Percentiles rank a stretch among this genome's conserved stretches.
Conservation (phyloP, 75 land plant species). For the Pinus tabuliformis region DNA sequence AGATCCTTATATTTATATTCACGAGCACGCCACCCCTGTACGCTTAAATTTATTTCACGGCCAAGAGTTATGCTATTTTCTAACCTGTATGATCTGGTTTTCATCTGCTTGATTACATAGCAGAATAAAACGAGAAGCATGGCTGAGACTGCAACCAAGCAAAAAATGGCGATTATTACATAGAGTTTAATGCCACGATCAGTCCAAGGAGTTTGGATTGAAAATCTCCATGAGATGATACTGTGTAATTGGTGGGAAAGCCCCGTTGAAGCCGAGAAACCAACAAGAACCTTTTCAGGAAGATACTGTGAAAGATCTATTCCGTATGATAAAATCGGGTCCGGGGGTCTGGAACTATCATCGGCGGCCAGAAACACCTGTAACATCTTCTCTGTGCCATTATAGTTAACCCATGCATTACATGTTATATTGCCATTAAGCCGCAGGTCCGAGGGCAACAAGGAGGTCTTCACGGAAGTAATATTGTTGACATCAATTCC, state of each 20-base stretch:
- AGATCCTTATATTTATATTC: slow-evolving; percentile 22
- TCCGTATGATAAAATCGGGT: not conserved
- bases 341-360: not conserved
- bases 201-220: not conserved
- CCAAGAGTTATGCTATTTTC: not conserved
- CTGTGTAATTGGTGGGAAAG: slow-evolving; percentile 26
- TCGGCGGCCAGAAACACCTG: slow-evolving; percentile 1
- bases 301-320: slow-evolving; percentile 7
- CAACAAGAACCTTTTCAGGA: slow-evolving; percentile 20
- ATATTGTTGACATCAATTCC: slow-evolving; percentile 42
- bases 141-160: not conserved
- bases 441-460: not conserved
- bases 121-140: no score
- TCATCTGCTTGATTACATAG: not conserved
- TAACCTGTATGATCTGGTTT: not conserved
- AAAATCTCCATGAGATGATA: not conserved
- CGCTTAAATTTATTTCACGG: not conserved
- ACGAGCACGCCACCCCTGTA: slow-evolving; percentile 10
- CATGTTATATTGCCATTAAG: slow-evolving; percentile 15
- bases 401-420: slow-evolving; percentile 25
- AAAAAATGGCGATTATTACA: not conserved
- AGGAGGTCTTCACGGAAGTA: slow-evolving; percentile 9
- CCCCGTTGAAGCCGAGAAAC: slow-evolving; percentile 45
- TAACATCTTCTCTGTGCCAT: not conserved
- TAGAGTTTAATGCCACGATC: not conserved